phyloP scores from a whole-genome alignment of 2,329 filamentous ascomycete genomes.

The Xylaria sp. region DNA sequence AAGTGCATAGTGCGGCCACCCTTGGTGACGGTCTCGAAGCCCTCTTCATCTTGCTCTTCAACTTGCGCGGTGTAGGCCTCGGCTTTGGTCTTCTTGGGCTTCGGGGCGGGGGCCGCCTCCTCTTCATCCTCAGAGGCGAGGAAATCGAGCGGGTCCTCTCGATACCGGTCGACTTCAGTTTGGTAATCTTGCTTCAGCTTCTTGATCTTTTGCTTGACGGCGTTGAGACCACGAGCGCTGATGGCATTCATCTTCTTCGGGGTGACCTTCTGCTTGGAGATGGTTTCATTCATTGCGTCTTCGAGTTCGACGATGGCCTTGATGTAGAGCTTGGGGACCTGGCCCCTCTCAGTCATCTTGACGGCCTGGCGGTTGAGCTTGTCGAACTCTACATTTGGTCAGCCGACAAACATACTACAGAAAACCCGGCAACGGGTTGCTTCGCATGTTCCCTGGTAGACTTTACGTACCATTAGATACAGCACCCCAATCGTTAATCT shows the following conservation, averaged over 20 bases:
- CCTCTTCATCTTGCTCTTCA: slow-evolving; percentile 78
- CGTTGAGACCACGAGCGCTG: slow-evolving; percentile 92
- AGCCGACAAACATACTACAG: neutral
- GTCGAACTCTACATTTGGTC: slow-evolving; percentile 78
- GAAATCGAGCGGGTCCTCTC: slow-evolving; percentile 66
- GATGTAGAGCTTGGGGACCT: slow-evolving; percentile 90
- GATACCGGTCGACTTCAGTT: slow-evolving; percentile 86
- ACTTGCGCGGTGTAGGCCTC: slow-evolving; percentile 63
- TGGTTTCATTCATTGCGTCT: slow-evolving; percentile 91
- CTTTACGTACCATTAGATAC: slow-evolving; percentile 80
- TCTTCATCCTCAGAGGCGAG: slow-evolving; percentile 73
- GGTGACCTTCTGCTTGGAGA: slow-evolving; percentile 94
- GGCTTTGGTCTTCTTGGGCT: slow-evolving; percentile 65
- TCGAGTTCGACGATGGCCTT: slow-evolving; percentile 94
- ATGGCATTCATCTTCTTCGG: slow-evolving; percentile 99
- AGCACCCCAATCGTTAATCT: slow-evolving; percentile 97
- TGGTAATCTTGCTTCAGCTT: slow-evolving; percentile 98
- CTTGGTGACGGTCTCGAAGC: slow-evolving; percentile 88
- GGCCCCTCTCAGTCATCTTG: slow-evolving; percentile 81
- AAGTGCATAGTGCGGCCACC: slow-evolving; percentile 90
- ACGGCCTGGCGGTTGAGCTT: slow-evolving; percentile 88
- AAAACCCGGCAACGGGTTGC: neutral
- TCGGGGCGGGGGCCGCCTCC: slow-evolving; percentile 68
- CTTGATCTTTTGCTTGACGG: slow-evolving; percentile 97
- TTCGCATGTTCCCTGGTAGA: neutral